Base-by-base conservation (phyloP, 176 grass and related monocot species). In the Metroxylon sagu region DNA sequence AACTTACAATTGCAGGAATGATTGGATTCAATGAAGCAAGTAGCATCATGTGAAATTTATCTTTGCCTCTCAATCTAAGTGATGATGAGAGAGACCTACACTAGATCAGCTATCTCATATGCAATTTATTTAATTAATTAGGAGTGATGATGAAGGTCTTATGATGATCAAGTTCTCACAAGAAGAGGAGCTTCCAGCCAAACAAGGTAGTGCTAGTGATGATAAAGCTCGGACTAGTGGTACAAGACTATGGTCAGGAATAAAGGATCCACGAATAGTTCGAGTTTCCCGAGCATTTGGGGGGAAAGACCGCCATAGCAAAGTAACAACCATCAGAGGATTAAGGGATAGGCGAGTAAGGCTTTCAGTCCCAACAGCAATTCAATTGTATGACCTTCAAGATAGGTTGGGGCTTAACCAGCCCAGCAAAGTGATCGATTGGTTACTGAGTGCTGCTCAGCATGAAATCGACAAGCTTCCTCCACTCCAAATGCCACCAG, bases 371-470 rank as follows among this genome's bases (percentile, higher is more conserved):
- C 93, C 62, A 0, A 97, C 93, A 30, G 93, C 93, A 14, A 92
- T 97, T 67, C 93, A 97, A 77, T 78, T 97, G 61, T 97, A 97
- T 73, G 93, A 97, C 77, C 93, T 97, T 18, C 93, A 97, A 78
- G 93, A 97, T 18, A 78, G 77, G 68, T 79, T 97, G 26, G 87
- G 92, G 14, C 73, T 97, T 2, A 91, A 76, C 80, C 92, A 97
- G 75, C 92, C 92, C 4, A 97, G 92, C 81, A 97, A 97, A 56
- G 92, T 82, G 19, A 87, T 97, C 25, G 92, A 97, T 74, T 97
- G 92, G 92, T 85, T 97, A 4, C 48, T 97, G 25, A 82, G 76
- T 63, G 84, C 81, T 6, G 87, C 93, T 19, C 87, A 92, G 77
- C 76, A 80, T 29, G 93, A 97, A 85, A 92, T 97, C 76, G 84